A percentile compares a stretch with the other conserved stretches of the same genome.
Evolutionary conservation across 2,329 filamentous ascomycete genomes (phyloP).

Genomic region (Nemania diffusa): DNA sequence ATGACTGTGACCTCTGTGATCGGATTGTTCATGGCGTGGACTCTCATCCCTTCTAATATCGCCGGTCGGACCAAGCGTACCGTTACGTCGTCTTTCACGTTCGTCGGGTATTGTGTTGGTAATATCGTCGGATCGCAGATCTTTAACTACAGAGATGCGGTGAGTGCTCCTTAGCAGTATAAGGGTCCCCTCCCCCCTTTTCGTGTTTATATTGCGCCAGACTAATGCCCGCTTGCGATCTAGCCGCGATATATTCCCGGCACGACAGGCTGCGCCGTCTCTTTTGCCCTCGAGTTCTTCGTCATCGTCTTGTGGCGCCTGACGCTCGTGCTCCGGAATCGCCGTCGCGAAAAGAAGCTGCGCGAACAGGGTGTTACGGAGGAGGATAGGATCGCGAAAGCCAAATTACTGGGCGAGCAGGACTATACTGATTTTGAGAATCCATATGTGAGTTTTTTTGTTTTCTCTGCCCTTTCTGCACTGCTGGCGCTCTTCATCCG

Average conservation of each 20-base stretch:
- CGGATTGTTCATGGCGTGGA: constrained; percentile 50
- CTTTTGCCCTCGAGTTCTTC: constrained; percentile 53
- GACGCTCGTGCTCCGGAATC: constrained; percentile 55
- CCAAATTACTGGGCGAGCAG: constrained; percentile 51
- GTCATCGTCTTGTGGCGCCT: constrained; percentile 54
- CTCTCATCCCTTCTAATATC: constrained; percentile 56
- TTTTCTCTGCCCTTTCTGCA: background rate
- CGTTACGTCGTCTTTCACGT: constrained; percentile 57
- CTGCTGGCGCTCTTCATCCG: background rate
- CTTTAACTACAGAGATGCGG: constrained; percentile 55
- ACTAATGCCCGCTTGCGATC: background rate
- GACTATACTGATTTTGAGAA: constrained; percentile 54
- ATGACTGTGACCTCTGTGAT: constrained; percentile 51
- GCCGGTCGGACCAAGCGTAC: constrained; percentile 60
- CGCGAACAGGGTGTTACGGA: constrained; percentile 49
- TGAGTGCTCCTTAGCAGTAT: constrained; percentile 35
- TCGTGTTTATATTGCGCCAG: background rate
- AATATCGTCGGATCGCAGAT: constrained; percentile 61
- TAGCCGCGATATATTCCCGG: constrained; percentile 57
- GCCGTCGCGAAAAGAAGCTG: constrained; percentile 46
- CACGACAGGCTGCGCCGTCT: constrained; percentile 53
- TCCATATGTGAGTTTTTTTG: constrained; percentile 47
- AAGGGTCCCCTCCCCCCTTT: background rate
- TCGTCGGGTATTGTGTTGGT: constrained; percentile 59
- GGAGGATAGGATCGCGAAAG: constrained; percentile 49